Percentiles rank a stretch among this genome's conserved stretches.
These are phyloP conservation scores for Flueggea neowawraea DNA, from an alignment of 441 rosid genomes.

Conservation along the genomic window DNA sequence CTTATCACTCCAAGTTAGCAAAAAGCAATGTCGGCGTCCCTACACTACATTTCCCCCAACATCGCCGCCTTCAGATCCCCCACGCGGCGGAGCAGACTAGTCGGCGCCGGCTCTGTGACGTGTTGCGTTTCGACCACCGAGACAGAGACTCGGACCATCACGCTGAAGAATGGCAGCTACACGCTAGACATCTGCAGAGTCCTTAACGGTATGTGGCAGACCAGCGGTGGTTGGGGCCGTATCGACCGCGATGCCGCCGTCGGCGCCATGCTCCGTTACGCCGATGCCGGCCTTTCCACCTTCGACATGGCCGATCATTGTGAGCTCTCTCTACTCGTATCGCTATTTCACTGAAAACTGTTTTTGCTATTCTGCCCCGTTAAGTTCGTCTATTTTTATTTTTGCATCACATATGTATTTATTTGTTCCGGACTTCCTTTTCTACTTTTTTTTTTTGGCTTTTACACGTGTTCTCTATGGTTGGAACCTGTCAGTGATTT, in stretches of 20 bases:
- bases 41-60: slow-evolving; percentile 22
- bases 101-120: too few relatives aligned
- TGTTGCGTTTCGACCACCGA: slow-evolving; percentile 31
- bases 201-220: slow-evolving; percentile 95
- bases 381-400: background rate
- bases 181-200: slow-evolving; percentile 77
- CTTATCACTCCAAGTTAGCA: too few relatives aligned
- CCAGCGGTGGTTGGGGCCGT: slow-evolving; percentile 90
- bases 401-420: too few relatives aligned
- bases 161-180: slow-evolving; percentile 64
- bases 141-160: slow-evolving; percentile 32
- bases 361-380: background rate
- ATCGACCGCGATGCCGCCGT: slow-evolving; percentile 82
- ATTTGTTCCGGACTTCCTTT: too few relatives aligned
- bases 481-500: too few relatives aligned
- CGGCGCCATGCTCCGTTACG: slow-evolving; percentile 75
- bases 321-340: slow-evolving; percentile 15
- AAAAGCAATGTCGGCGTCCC: slow-evolving; percentile 42
- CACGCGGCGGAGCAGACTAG: slow-evolving; percentile 19
- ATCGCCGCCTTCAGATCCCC: slow-evolving; percentile 17
- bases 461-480: too few relatives aligned
- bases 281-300: slow-evolving; percentile 86
- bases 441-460: too few relatives aligned
- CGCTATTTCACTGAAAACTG: background rate
- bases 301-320: slow-evolving; percentile 99